Evolutionary conservation across 2,329 filamentous ascomycete species (phyloP).

Genomic region (Cordyceps farinosa): DNA sequence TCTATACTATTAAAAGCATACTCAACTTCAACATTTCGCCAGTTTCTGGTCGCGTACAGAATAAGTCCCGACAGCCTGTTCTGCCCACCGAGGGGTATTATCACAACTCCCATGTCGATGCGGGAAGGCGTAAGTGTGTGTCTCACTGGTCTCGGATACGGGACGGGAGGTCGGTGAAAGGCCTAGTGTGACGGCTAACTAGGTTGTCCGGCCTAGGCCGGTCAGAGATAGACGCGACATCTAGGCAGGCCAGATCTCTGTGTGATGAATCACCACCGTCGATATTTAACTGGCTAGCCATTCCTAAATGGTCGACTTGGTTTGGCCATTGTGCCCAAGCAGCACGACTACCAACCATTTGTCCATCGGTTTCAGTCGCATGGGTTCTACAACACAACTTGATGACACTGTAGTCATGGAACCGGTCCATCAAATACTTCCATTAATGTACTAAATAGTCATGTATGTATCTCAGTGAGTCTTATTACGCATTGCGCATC

Average conservation of each 20-base stretch:
- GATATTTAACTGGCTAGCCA: not conserved
- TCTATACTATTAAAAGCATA: too few species aligned
- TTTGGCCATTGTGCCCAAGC: not conserved
- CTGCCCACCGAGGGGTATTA: too few species aligned
- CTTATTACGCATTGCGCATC: not conserved
- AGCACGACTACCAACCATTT: too few species aligned
- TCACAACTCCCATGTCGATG: too few species aligned
- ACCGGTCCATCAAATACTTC: not conserved
- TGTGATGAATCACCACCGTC: too few species aligned
- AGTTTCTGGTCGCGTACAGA: too few species aligned
- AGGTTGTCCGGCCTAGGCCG: not conserved
- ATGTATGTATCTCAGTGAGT: not conserved
- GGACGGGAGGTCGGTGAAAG: not conserved
- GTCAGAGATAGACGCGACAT: too few species aligned
- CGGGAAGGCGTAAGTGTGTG: not conserved
- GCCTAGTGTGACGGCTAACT: not conserved
- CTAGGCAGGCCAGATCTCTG: too few species aligned
- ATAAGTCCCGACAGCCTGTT: too few species aligned
- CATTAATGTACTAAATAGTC: slow-evolving; percentile 15
- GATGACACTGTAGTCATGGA: not conserved
- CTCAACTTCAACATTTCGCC: too few species aligned
- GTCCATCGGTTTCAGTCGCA: not conserved
- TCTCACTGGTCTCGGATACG: slow-evolving; percentile 1
- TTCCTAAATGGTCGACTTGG: not conserved
- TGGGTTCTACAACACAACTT: not conserved